Base-by-base conservation (phyloP, 2,329 filamentous ascomycete species). In the Didymella arachidicola region DNA sequence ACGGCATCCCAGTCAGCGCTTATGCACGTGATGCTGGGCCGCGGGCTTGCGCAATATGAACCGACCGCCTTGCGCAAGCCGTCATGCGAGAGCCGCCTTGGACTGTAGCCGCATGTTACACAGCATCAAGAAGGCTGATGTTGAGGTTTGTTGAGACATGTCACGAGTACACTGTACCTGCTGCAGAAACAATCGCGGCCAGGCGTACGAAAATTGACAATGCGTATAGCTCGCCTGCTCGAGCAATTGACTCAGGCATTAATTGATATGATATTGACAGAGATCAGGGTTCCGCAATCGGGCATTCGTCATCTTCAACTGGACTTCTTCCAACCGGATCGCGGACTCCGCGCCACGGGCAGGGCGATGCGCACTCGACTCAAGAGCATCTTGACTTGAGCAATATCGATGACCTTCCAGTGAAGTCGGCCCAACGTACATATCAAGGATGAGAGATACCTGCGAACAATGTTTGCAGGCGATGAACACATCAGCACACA, bases 21-120 rank as follows among this genome's bases (percentile, higher is more conserved):
- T 72, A 70, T 72, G 68, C 65, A 66, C 64, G 69, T 66, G 67
- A 70, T 70, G 60, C 47, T 63, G 60, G 57, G 60, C 32, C 47
- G 56, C 57, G 47, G 53, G 57, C 49, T 63, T 61, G 56, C 60
- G 61, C 54, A 58, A 61, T 57, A 41, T 46, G 46, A 55, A 29
- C 57, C 57, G 25, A 39, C 47, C 36, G 57, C 45, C 56, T 43
- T 45, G 45, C 41, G 51, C 57, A 54, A 57, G 34, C 41, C 45
- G 38, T 45, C 30, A 36, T 47, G 57, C 58, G 50, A 46, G 49
- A 60, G 53, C 53, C 46, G 61, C 60, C 59, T 38, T 44, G 48
- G 50, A 51, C 26, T 51, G 41, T 25, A 61, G 45, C 59, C 59
- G 51, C 39, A 30, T 59, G 65, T 71, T 63, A 54, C 66, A 71